Base-by-base conservation (phyloP, 129 eudicot genomes). In the Centrapalus pauciflorus region DNA sequence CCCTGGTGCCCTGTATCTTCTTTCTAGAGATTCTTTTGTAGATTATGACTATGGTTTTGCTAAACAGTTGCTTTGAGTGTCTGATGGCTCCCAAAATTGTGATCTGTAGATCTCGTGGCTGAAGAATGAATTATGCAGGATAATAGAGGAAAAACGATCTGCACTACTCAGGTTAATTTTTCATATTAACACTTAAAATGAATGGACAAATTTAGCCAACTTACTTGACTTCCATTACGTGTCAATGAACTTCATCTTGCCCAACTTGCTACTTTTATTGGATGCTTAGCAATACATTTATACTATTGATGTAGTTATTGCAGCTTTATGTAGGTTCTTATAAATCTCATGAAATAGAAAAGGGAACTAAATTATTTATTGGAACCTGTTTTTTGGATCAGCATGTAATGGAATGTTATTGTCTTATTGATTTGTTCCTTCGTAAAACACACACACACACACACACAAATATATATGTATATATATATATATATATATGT, bases 61-160 rank as follows among this genome's bases (percentile, higher is more conserved):
- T 63, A 25, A n/a, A 14, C 55, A 40, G 38, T 57, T 55, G 40
- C 7, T 69, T 0, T 64, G 60, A 52, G 63, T 25, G 30, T 74
- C 61, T 74, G 35, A 50, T 20, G 46, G 43, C 57, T 61, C 26
- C n/a, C 13, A 33, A 48, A 46, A 33, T 71, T 33, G 19, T 71
- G 55, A 41, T 69, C 11, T 62, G 62, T 83, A 91, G 97, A 85
- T 85, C 33, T 83, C 68, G 74, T 85, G 90, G 90, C 82, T 91
- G 69, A 91, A 91, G 90, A 86, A 83, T 49, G 94, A 85, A 67
- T 69, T 87, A 26, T 87, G 84, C 94, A 91, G 74, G 77, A 77
- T 88, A 73, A 77, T 83, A 37, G 96, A 91, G 86, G 96, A 91
- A 67, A 91, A 87, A 62, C 77, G 83, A 69, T 78, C 96, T 33